Base-by-base conservation (phyloP, 2,329 filamentous ascomycete species). In the Diplodia corticola region DNA sequence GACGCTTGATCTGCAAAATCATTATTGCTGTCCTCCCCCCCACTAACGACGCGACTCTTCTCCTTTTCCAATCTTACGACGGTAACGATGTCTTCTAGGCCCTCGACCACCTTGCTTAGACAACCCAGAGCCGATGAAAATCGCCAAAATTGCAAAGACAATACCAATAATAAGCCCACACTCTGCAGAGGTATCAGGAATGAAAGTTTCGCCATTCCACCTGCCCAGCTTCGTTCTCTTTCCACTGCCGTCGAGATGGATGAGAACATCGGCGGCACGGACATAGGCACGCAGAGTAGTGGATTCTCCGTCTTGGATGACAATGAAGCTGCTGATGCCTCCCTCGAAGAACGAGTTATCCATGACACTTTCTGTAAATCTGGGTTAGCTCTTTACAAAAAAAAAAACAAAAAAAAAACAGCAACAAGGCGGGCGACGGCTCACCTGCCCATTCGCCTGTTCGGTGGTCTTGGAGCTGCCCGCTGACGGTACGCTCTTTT, bases 311-410 rank as follows among this genome's bases (percentile, higher is more conserved):
- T 44, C 17, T 7, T 7, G 10, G 17, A 20, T 10, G 17, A 44
- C 5, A 9, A 20, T 20, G 40, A 44, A 20, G 17, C 12, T 44
- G 2, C 5, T 44, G 2, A 20, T 3, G 40, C n/a, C 17, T 0
- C 5, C 17, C n/a, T 44, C 40, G 3, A 44, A 44, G 40, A 44
- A 10, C 2, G 40, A 44, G 4, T 44, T 10, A 5, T 20, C 1
- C 6, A 44, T 9, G 6, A 44, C 1, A 0, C 10, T 6, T 20
- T 44, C 40, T 44, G 17, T 0, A 44, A 1, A 37, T 0, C 0
- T 37, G 0, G 0, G 35, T 37, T 13, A 37, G 35, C 35, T 4
- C 2, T 3, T 1, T 35, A 13, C 1, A 12, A 9, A 35, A 35
- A 35, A 35, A 1, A 10, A 2, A 35, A 3, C 33, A 35, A 35